Base-by-base conservation (phyloP, 805 yeast species). In the Yarrowia hollandica region DNA sequence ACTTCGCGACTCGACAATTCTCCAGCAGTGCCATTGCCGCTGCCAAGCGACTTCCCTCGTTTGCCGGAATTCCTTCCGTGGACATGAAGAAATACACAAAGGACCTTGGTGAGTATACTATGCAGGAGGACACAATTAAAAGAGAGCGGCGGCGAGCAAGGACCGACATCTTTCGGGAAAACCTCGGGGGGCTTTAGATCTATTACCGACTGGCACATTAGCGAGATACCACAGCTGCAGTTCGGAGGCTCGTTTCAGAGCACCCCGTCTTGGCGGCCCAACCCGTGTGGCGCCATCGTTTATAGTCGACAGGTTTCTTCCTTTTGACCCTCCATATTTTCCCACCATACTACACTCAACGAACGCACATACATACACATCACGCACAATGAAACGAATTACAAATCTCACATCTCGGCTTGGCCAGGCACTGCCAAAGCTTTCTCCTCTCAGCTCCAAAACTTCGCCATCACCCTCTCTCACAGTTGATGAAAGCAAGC, bases 1-100 rank as follows among this genome's bases (percentile, higher is more conserved):
- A 30, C 30, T 33, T 48, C 22, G 55, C 31, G 5, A 23, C 33
- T 22, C 44, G 58, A 26, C 33, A 35, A n/a, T 52, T 52, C 35
- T 26, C 42, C 58, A 8, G 35, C 25, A 14, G 26, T 6, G 42
- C 44, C 21, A 8, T 28, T 6, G 58, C 35, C 11, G 58, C 58
- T 5, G 37, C 60, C 60, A 59, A 58, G 31, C 60, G 71, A n/a
- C 59, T 69, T 59, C 74, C 74, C 11, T 69, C 73, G 22, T 66
- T 71, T 35, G 69, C 69, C 21, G 69, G 67, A 35, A 71, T 71
- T 44, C 60, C 62, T 28, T 62, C 72, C 9, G 67, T 68, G 31
- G 68, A 71, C 60, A 57, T 71, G 30, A 64, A 66, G 18, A 64
- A 68, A 61, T 71, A 71, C 61, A 60, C 62, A n/a, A 34, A 57